Evolutionary conservation across 306 rosid species (phyloP), one percentile per base, ranked within the genome.

Genomic region (Mimosa bimucronata): DNA sequence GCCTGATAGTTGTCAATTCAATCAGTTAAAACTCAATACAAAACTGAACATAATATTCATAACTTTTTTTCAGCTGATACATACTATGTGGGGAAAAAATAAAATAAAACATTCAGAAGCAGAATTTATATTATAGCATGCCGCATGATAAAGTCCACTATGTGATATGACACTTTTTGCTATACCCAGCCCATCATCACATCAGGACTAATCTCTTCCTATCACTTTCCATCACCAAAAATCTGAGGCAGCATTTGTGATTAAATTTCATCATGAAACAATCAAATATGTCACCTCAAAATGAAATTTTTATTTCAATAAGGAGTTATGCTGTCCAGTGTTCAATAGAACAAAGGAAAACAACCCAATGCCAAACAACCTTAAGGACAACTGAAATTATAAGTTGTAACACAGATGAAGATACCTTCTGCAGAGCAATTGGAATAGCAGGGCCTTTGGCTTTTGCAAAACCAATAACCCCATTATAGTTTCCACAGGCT

Each of bases 401-500:
- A 78, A 74, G 73, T 19, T n/a, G 21, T 21, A 23, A 40, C 73
- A 87, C 75, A 53, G 42, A 64, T n/a, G 12, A 19, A 67, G 12
- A 25, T 90, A 87, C 98, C 98, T 92, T 94, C 73, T 90, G 95
- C 73, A 94, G 88, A 72, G 98, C 98, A 73, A 88, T 83, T 11
- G 94, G 92, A 30, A 90, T 83, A 30, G 94, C 88, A 61, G 98
- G 97, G 80, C 97, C 97, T 86, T 92, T 94, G 78, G 97, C 98
- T 89, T 89, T 94, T 23, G 98, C 97, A 82, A 85, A 94, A 80
- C 97, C 97, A 57, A 92, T 82, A 88, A 91, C 88, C 40, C 98
- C 98, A 6, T 92, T 88, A 85, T 90, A 94, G 84, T 94, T 94
- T 80, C 98, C 98, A 84, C 97, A 94, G 68, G 94, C 97, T 82